Evolutionary conservation across 2,329 filamentous ascomycete genomes (phyloP), one percentile per base, ranked within the genome.

Genomic region (Fusarium brevicatenulatum): DNA sequence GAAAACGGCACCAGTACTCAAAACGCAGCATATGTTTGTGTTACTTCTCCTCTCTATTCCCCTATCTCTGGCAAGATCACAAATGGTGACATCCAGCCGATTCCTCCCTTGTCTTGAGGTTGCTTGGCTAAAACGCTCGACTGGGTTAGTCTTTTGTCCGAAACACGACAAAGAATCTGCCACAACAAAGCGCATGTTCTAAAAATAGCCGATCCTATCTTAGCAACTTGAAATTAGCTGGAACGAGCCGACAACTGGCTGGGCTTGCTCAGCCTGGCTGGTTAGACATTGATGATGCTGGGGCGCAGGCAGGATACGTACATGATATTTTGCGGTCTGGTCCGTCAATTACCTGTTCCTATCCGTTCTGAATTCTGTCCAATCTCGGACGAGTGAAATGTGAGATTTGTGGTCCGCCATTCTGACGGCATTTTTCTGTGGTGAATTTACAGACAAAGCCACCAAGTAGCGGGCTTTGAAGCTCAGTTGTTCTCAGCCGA

Each of bases 171-270:
- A 64, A 60, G 57, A 74, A 66, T 73, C 71, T 76, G 68, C 68
- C 68, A 66, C 54, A 66, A 68, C 52, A 64, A 42, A 57, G 30
- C 36, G 37, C 8, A n/a, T 23, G 23, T 69, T 71, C 75, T 63
- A 77, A 77, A 77, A 77, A 77, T 77, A 77, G 53, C 52, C 21
- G 43, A 19, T 42, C 53, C 53, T 71, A 49, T 59, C 57, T 72
- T 57, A 30, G 58, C 44, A 18, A 63, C 70, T 66, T 25, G 65
- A 76, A 68, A 76, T 74, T 77, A 70, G 65, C 71, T 75, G 64
- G 63, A 61, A 57, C 63, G 56, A 73, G 62, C 70, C 71, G 66
- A 73, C 63, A 61, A 44, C 64, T 73, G 69, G 65, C 42, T 57
- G 39, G 36, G 43, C 23, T 53, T 53, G 34, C 50, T 53, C 50